Conservation (phyloP, 2,329 filamentous ascomycete genomes). For the Graphilbum ipis-grandicollis region DNA sequence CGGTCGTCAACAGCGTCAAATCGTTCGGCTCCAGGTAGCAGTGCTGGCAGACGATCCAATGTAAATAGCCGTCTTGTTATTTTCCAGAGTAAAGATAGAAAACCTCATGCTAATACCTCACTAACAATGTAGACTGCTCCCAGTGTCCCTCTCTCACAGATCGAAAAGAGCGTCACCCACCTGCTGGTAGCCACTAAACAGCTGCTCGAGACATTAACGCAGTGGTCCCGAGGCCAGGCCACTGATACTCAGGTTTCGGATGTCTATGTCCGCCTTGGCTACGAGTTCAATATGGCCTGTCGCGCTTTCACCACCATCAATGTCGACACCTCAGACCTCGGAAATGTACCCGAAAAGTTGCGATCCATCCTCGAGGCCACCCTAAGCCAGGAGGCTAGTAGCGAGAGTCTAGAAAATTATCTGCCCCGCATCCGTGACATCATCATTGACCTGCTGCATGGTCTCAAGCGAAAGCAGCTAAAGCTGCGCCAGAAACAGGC, state of each 20-base stretch:
- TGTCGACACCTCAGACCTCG: conserved; percentile 84
- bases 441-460: conserved; percentile 93
- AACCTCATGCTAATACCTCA: too few relatives aligned
- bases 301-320: conserved; percentile 93
- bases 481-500: conserved; percentile 52
- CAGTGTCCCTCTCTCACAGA: conserved; percentile 65
- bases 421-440: conserved; percentile 91
- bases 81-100: too few relatives aligned
- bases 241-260: conserved; percentile 93
- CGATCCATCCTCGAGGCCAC: conserved; percentile 88
- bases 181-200: conserved; percentile 96
- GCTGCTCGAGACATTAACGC: conserved; percentile 87
- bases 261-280: conserved; percentile 91
- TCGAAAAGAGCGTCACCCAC: conserved; percentile 97
- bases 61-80: conserved; percentile 25
- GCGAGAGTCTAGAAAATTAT: conserved; percentile 85
- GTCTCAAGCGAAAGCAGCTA: conserved; percentile 92
- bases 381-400: conserved; percentile 86
- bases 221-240: conserved; percentile 88
- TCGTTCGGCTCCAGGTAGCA: conserved; percentile 27
- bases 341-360: conserved; percentile 83
- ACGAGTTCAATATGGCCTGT: conserved; percentile 98
- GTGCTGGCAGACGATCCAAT: conserved; percentile 31
- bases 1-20: conserved; percentile 49
- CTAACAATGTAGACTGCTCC: conserved; percentile 20